These are phyloP conservation scores for Aspergillus avenaceus DNA, from an alignment of 495 filamentous ascomycete genomes.

Conservation along the genomic window DNA sequence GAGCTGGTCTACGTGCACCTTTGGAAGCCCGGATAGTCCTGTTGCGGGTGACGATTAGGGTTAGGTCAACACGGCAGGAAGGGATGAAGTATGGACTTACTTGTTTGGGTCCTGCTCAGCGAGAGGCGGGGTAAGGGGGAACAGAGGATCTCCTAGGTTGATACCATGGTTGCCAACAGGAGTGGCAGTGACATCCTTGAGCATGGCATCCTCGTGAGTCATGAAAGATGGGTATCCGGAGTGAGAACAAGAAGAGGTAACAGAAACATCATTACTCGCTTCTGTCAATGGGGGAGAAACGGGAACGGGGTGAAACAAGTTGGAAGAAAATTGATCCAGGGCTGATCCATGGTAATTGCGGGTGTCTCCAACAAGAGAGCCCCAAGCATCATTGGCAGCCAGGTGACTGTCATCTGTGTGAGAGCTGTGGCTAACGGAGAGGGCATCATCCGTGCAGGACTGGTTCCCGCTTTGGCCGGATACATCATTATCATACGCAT, in stretches of 20 bases:
- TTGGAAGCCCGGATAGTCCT: conserved; percentile 41
- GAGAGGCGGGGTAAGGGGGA: conserved; percentile 36
- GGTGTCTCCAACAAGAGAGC: conserved; percentile 34
- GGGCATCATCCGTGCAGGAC: conserved; percentile 38
- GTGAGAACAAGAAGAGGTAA: conserved; percentile 43
- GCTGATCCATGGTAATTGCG: conserved; percentile 36
- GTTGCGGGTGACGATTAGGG: conserved; percentile 6
- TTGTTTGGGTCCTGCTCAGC: conserved; percentile 45
- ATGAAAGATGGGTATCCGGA: conserved; percentile 38
- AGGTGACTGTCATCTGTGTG: conserved; percentile 41
- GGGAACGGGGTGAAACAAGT: conserved; percentile 36
- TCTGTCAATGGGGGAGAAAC: conserved; percentile 46
- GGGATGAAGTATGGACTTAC: conserved; percentile 26
- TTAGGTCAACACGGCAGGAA: not conserved
- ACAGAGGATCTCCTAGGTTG: conserved; percentile 40
- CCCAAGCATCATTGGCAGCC: conserved; percentile 36
- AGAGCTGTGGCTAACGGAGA: conserved; percentile 39
- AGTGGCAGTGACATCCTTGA: conserved; percentile 33
- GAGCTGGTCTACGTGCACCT: conserved; percentile 31
- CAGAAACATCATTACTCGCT: conserved; percentile 43
- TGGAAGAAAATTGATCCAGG: conserved; percentile 35
- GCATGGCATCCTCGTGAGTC: conserved; percentile 35
- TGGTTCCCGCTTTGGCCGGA: conserved; percentile 29
- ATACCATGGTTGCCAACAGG: conserved; percentile 35
- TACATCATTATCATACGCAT: conserved; percentile 44